These are phyloP conservation scores for Panaeolus cyanescens DNA, from an alignment of 768 basidiomycete genomes.

Conservation along the genomic window DNA sequence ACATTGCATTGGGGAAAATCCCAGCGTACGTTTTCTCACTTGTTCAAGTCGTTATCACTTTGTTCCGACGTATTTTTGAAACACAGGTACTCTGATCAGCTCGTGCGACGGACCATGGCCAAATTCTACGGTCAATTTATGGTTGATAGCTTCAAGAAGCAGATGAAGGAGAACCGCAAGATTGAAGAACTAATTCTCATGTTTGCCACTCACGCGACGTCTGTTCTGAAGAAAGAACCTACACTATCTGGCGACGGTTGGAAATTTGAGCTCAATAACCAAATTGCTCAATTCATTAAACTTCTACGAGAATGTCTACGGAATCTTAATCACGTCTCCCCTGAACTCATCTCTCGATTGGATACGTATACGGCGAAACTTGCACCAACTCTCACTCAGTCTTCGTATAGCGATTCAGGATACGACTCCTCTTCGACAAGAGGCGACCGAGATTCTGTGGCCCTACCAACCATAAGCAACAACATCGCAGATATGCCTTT, in stretches of 20 bases:
- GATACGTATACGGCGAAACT: slow-evolving; percentile 86
- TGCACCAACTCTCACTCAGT: slow-evolving; percentile 52
- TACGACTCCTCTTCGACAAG: slow-evolving; percentile 65
- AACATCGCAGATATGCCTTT: slow-evolving; percentile 78
- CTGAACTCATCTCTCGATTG: slow-evolving; percentile 79
- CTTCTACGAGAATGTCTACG: slow-evolving; percentile 81
- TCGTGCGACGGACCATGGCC: slow-evolving; percentile 87
- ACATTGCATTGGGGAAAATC: slow-evolving; percentile 93
- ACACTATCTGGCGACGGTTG: slow-evolving; percentile 82
- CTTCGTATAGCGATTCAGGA: slow-evolving; percentile 57
- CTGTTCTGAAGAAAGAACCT: slow-evolving; percentile 87
- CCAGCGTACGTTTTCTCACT: slow-evolving; percentile 60
- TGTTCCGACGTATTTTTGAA: background rate
- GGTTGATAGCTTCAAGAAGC: slow-evolving; percentile 80
- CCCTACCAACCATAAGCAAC: slow-evolving; percentile 36
- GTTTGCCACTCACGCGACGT: slow-evolving; percentile 91
- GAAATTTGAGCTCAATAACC: slow-evolving; percentile 92
- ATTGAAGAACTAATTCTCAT: slow-evolving; percentile 96
- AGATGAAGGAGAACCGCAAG: slow-evolving; percentile 96
- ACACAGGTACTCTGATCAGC: slow-evolving; percentile 82
- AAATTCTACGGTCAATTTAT: slow-evolving; percentile 91
- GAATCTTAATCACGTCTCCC: slow-evolving; percentile 73
- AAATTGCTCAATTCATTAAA: slow-evolving; percentile 86
- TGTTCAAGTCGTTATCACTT: background rate
- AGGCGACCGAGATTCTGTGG: slow-evolving; percentile 55